Evolutionary conservation across 1,284 basidiomycete species (phyloP).

Genomic region (Phenoliferia sp.): DNA sequence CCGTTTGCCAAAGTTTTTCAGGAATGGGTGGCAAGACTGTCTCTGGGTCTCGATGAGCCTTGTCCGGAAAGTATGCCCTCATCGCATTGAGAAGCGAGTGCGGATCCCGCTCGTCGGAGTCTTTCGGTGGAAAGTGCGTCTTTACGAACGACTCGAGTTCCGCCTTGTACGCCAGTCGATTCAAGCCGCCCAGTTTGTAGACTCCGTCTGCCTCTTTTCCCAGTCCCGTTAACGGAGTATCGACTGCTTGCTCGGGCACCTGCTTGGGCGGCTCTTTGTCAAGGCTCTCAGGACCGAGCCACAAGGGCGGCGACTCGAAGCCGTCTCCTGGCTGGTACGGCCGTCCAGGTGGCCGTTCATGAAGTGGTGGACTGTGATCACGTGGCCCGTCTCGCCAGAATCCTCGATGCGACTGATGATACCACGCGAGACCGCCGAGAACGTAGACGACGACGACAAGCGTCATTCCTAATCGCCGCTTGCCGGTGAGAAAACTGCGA

Average conservation of each 20-base stretch:
- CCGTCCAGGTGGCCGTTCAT: background rate
- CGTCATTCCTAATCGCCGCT: background rate
- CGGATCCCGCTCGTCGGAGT: conserved; percentile 7
- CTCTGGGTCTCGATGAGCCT: background rate
- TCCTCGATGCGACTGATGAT: background rate
- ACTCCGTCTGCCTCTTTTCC: conserved; percentile 3
- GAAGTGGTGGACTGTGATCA: background rate
- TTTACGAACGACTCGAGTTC: conserved; percentile 19
- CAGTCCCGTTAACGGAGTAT: background rate
- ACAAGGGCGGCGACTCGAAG: background rate
- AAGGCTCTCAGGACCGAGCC: background rate
- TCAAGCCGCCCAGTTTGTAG: background rate
- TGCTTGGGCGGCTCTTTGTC: background rate
- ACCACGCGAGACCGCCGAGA: background rate
- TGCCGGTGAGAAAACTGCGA: background rate
- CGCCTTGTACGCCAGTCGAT: conserved; percentile 2
- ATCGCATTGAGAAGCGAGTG: conserved; percentile 17
- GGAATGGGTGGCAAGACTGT: conserved; percentile 3
- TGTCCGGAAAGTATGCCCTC: conserved; percentile 13
- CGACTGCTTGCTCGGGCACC: background rate
- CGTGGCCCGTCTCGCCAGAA: background rate
- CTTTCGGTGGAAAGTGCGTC: conserved; percentile 11
- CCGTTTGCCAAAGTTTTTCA: conserved; percentile 11
- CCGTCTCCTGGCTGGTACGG: background rate
- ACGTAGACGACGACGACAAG: background rate